These are phyloP conservation scores for maize (Zea mays) DNA, from an alignment of 176 grass and related monocot species.

Conservation along the genomic window Zm-B73-REFERENCE-NAM-5.0 NC_050096.1:186151501-186152000, in stretches of 20 bases:
- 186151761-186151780: conserved; percentile 90
- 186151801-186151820: conserved; percentile 65
- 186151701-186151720: conserved; percentile 39
- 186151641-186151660: conserved; percentile 22
- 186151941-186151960: conserved; percentile 18
- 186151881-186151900: conserved; percentile 19
- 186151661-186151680: conserved; percentile 15
- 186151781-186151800: conserved; percentile 86
- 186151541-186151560: conserved; percentile 91
- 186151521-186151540: conserved; percentile 63
- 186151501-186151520: conserved; percentile 63
- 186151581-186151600: conserved; percentile 94
- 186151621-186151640: conserved; percentile 99
- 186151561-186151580: conserved; percentile 75
- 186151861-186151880: conserved; percentile 21
- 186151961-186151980: conserved; percentile 78
- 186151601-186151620: conserved; percentile 98
- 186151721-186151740: conserved; percentile 98
- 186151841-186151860: conserved; percentile 54
- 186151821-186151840: conserved; percentile 73
- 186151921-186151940: background rate
- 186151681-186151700: conserved; percentile 26
- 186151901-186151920: conserved; percentile 30
- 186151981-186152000: conserved; percentile 93
- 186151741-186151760: conserved; percentile 99